Evolutionary conservation across 306 rosid genomes (phyloP).

Genomic region (Canavalia ensiformis): DNA sequence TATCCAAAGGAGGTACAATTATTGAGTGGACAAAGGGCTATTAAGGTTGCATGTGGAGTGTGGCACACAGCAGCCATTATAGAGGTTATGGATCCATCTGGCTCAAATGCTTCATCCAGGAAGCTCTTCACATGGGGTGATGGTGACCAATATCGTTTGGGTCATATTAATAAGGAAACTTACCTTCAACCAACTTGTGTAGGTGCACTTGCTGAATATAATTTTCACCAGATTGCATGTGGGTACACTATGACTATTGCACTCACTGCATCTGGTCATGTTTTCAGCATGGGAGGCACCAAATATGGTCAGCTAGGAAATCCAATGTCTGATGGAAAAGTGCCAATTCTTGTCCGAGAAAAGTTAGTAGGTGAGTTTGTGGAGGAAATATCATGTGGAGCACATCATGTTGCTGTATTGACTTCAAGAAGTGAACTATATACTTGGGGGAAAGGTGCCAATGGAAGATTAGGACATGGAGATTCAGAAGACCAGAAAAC

Average conservation of each 20-base stretch:
- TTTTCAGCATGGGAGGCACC: slow-evolving; percentile 85
- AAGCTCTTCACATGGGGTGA: slow-evolving; percentile 98
- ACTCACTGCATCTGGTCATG: slow-evolving; percentile 92
- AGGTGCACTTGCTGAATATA: slow-evolving; percentile 81
- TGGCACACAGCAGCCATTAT: slow-evolving; percentile 99
- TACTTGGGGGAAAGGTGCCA: slow-evolving; percentile 97
- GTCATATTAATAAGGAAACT: slow-evolving; percentile 85
- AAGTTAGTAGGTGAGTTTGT: slow-evolving; percentile 87
- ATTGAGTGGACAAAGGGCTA: slow-evolving; percentile 74
- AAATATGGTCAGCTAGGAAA: slow-evolving; percentile 88
- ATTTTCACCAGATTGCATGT: slow-evolving; percentile 87
- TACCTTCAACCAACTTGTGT: slow-evolving; percentile 89
- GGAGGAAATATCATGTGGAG: slow-evolving; percentile 91
- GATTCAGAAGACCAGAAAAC: slow-evolving; percentile 71
- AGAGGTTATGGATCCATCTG: slow-evolving; percentile 68
- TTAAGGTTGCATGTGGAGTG: slow-evolving; percentile 91
- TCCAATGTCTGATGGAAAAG: slow-evolving; percentile 80
- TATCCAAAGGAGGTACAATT: slow-evolving; percentile 86
- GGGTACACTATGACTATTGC: slow-evolving; percentile 86
- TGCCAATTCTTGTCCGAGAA: slow-evolving; percentile 83
- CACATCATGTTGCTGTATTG: slow-evolving; percentile 79
- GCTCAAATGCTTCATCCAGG: slow-evolving; percentile 61
- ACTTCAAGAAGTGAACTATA: slow-evolving; percentile 95
- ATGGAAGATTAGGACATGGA: slow-evolving; percentile 96
- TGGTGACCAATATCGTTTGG: slow-evolving; percentile 89